Base-by-base conservation (phyloP, 805 yeast genomes). In the Starmerella vaccinii region DNA sequence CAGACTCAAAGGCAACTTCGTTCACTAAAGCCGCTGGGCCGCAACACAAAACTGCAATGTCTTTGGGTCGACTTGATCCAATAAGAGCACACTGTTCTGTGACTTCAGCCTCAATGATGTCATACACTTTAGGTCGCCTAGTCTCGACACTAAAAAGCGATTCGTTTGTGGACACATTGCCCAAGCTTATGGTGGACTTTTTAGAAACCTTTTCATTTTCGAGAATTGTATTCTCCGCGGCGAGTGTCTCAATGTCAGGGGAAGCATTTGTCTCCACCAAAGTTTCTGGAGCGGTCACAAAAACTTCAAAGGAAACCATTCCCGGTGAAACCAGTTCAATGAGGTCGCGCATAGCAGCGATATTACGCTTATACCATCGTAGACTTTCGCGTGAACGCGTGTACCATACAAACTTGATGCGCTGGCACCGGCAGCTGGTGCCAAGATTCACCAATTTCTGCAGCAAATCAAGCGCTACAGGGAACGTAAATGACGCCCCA, bases 401-500 rank as follows among this genome's bases (percentile, higher is more conserved):
- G 24, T 41, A 41, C 45, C 45, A 41, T 3, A 41, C 35, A 19
- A 41, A 41, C 24, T 16, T 41, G 24, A 27, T 12, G 18, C 45
- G 33, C 15, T 18, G 33, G 34, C 45, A 41, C 5, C 34, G 23
- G 33, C 24, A 41, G 4, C 12, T 16, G 7, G 23, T 4, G 23
- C n/a, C n/a, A 3, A 8, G 3, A 3, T 24, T 27, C 4, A 21
- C 24, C 33, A 41, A 16, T 3, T n/a, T 13, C 9, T 27, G 34
- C 21, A 27, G 5, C 16, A 41, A 19, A 24, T 41, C 45, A 4
- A 41, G 34, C 8, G 45, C 45, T 2, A 41, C 23, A n/a, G 45
- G 45, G 3, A 41, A 27, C 4, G 45, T 41, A 13, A 41, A 41
- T 5, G 45, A 41, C 7, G 45, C 45, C 6, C 45, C 45, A n/a